A percentile compares a stretch with the other conserved stretches of the same genome.
These are phyloP conservation scores for Orbilia brochopaga DNA, from an alignment of 2,329 filamentous ascomycete species.

Conservation along the genomic window DNA sequence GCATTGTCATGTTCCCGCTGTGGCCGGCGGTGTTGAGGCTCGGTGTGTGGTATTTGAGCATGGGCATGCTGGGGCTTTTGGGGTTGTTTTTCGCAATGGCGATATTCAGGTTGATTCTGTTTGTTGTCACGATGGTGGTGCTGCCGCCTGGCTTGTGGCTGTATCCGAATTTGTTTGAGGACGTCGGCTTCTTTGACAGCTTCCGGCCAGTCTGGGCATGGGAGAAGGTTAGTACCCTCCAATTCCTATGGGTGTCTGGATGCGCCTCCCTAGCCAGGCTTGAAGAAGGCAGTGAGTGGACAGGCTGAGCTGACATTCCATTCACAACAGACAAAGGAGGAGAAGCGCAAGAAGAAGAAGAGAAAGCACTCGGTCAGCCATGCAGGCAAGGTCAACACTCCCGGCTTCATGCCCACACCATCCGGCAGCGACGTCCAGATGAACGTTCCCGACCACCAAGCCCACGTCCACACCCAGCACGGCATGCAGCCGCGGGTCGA, in stretches of 20 bases:
- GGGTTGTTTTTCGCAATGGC: conserved; percentile 97
- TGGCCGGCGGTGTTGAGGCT: conserved; percentile 91
- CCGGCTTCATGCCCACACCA: conserved; percentile 38
- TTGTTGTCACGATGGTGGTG: conserved; percentile 87
- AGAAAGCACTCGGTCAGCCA: conserved; percentile 46
- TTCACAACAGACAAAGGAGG: conserved; percentile 37
- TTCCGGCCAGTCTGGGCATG: conserved; percentile 97
- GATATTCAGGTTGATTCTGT: conserved; percentile 93
- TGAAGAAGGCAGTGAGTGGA: conserved; percentile 1
- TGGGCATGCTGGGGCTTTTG: conserved; percentile 86
- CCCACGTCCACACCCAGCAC: conserved; percentile 33
- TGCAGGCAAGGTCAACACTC: conserved; percentile 24
- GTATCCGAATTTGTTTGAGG: conserved; percentile 96
- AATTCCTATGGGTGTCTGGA: not conserved
- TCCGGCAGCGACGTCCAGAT: conserved; percentile 45
- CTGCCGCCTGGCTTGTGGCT: conserved; percentile 91
- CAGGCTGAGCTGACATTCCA: too few relatives aligned
- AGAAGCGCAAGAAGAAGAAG: conserved; percentile 49
- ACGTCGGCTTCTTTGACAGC: conserved; percentile 96
- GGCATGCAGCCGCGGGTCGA: conserved; percentile 48
- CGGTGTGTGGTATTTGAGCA: conserved; percentile 96
- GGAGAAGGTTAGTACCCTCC: conserved; percentile 76
- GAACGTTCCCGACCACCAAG: conserved; percentile 24
- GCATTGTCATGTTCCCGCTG: conserved; percentile 90
- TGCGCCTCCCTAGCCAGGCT: not conserved